Evolutionary conservation across 352 stramenopile genomes (phyloP), one percentile per base, ranked within the genome.

Genomic region (Phytophthora boehmeriae): DNA sequence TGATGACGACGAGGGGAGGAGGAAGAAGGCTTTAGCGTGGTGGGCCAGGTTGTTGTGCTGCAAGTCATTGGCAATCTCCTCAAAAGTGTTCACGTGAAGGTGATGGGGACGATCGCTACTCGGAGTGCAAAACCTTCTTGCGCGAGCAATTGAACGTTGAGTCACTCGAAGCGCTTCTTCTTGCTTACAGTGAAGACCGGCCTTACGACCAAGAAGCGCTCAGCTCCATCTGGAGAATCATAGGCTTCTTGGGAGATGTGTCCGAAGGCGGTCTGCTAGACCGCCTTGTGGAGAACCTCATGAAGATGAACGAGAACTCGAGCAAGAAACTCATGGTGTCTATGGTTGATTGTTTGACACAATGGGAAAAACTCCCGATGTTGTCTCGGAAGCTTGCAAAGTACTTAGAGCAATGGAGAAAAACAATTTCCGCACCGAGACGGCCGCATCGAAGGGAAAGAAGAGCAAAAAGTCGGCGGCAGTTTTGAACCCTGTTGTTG

Each of bases 121-220:
- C 68, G 4, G 85, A 93, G 51, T 93, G 85, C 58, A 91, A 90
- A 30, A 73, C 65, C 2, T 93, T 93, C 44, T 49, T 93, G n/a
- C 66, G 65, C 1, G 68, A 90, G 41, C 85, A 93, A 22, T 52
- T 93, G n/a, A 81, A 67, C 2, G 54, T 82, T 14, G 75, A 90
- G 27, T 76, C 81, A 5, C 62, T 93, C 9, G 78, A 90, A 63
- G 68, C 77, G 3, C 61, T 93, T 11, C 51, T 93, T 48, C 54
- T 81, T 28, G 85, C 83, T 28, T 92, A 92, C 52, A 86, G 74
- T 52, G 71, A 83, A 54, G 79, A 74, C 13, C 66, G 74, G 20
- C 79, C 78, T 14, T 78, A 88, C 25, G 76, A 91, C 32, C 70
- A 88, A 52, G 85, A 92, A 62, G 85, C 83, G 19, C 50, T 91